These are phyloP conservation scores for Rhynchospora breviuscula DNA, from an alignment of 176 grass and related monocot genomes.

Conservation along the genomic window DNA sequence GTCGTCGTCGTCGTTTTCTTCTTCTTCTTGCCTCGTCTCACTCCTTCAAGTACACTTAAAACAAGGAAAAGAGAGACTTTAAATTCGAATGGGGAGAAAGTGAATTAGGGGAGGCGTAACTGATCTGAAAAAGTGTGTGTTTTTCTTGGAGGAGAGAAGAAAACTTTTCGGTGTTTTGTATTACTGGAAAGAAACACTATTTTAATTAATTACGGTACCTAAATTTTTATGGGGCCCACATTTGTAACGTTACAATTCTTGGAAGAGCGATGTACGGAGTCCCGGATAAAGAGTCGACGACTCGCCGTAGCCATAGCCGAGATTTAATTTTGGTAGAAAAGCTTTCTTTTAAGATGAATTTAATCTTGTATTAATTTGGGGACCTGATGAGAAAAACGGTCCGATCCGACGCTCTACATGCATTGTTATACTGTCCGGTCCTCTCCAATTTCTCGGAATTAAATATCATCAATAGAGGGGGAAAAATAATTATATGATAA, in stretches of 20 bases:
- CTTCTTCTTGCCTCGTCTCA: neutral
- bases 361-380: neutral
- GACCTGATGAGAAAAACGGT: neutral
- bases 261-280: neutral
- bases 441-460: no score
- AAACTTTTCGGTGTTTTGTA: neutral
- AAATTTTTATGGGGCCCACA: neutral
- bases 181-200: neutral
- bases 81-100: neutral
- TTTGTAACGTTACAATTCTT: conserved; percentile 25
- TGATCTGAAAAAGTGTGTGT: neutral
- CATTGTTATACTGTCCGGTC: no score
- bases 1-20: neutral
- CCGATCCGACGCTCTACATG: neutral
- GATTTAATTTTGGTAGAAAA: neutral
- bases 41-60: neutral
- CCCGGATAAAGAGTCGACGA: neutral
- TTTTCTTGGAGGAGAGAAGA: neutral
- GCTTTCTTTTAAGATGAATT: conserved; percentile 5
- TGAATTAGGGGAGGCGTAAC: neutral
- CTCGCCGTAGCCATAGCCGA: neutral
- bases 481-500: no score
- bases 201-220: neutral
- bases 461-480: no score
- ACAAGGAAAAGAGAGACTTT: neutral